Conservation (phyloP, 2,329 filamentous ascomycete genomes). For the Cyphellophora attinorum region DNA sequence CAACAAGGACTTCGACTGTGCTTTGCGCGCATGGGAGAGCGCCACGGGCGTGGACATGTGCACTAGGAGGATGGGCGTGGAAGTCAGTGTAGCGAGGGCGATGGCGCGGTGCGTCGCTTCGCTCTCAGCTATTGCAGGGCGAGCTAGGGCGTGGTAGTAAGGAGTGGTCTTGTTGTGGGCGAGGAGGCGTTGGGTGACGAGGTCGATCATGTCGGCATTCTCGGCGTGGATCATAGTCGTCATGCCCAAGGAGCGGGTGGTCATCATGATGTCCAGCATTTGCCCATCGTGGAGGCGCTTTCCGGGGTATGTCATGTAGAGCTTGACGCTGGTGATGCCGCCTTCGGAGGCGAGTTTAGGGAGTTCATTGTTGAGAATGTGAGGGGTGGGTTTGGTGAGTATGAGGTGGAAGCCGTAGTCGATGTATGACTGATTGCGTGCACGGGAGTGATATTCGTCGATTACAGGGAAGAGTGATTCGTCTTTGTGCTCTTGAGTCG, state of each 20-base stretch:
- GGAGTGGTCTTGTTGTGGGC: slow-evolving; percentile 17
- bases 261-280: slow-evolving; percentile 34
- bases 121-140: slow-evolving; percentile 31
- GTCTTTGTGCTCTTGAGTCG: slow-evolving; percentile 40
- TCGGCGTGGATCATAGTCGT: slow-evolving; percentile 41
- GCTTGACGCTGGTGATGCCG: slow-evolving; percentile 36
- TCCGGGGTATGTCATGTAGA: slow-evolving; percentile 40
- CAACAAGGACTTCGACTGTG: slow-evolving; percentile 37
- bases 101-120: slow-evolving; percentile 43
- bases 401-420: slow-evolving; percentile 47
- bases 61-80: slow-evolving; percentile 44
- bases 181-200: slow-evolving; percentile 18
- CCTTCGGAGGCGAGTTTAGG: slow-evolving; percentile 25
- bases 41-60: slow-evolving; percentile 42
- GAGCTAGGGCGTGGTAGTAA: slow-evolving; percentile 32
- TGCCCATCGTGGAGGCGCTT: slow-evolving; percentile 31
- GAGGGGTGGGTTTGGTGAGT: slow-evolving; percentile 22
- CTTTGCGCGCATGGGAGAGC: slow-evolving; percentile 38
- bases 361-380: slow-evolving; percentile 29
- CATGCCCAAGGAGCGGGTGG: slow-evolving; percentile 30
- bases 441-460: slow-evolving; percentile 36
- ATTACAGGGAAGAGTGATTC: slow-evolving; percentile 37
- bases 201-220: slow-evolving; percentile 34
- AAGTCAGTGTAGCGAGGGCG: slow-evolving; percentile 38
- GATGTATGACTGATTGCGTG: slow-evolving; percentile 38